Evolutionary conservation across 2,329 filamentous ascomycete genomes (phyloP), one percentile per base, ranked within the genome.

Genomic region (Colletotrichum endophyticum): DNA sequence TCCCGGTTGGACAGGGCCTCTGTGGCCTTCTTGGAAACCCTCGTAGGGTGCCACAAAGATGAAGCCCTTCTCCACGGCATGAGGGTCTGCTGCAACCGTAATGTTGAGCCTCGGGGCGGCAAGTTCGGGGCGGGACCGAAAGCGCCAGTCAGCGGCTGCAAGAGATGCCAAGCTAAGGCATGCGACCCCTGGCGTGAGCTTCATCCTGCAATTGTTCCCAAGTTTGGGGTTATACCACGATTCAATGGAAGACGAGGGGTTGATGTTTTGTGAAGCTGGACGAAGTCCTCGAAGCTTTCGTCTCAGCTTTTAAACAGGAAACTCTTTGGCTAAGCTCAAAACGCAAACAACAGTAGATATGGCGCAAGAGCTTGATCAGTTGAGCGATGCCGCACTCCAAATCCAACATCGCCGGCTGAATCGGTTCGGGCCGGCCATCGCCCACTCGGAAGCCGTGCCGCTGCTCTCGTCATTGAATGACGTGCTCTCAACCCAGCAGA

Each of bases 141-240:
- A 49, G 39, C 39, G 39, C 39, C 39, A 49, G 39, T 49, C 39
- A 7, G 39, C 39, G 39, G 39, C 19, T 12, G 39, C 39, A 49
- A 49, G 39, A 49, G 39, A 49, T 0, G 39, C 39, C 39, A 49
- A 22, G 39, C 39, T 22, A 6, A 49, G 39, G 39, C 9, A 49
- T 49, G 39, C 39, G 19, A n/a, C 39, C 11, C 39, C 19, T 0
- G 0, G 2, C 3, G 39, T 49, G 19, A 49, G 39, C 39, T n/a
- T 49, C 39, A 49, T 49, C 3, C 1, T 49, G 3, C 3, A 49
- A n/a, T n/a, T n/a, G 0, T 3, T 12, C 0, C 7, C 3, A 2
- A 1, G 1, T 12, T 6, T 1, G 2, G 6, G 39, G 3, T 5
- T 49, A 12, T 7, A 3, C 19, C 0, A 49, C 1, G 9, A 4